Evolutionary conservation across 2,329 filamentous ascomycete species (phyloP).

Genomic region (Fusarium beomiforme): DNA sequence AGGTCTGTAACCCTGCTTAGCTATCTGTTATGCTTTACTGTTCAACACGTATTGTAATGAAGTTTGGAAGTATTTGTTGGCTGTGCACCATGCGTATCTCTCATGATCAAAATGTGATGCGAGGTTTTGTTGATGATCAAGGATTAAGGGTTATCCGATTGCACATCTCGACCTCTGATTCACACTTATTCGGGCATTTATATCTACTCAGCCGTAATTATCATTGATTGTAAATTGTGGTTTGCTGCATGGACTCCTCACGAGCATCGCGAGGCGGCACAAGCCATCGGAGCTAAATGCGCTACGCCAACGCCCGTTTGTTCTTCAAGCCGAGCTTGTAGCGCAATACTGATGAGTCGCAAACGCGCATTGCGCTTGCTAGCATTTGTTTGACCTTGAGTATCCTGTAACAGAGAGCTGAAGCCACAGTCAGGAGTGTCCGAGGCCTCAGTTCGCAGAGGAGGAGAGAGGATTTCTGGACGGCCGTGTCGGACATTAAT

Average conservation of each 20-base stretch:
- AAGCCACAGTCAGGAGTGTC: no score
- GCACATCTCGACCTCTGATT: background rate
- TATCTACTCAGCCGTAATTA: background rate
- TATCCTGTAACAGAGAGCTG: no score
- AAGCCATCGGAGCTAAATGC: background rate
- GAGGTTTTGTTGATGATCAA: background rate
- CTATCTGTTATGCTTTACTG: constrained; percentile 27
- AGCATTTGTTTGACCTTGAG: background rate
- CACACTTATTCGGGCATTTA: background rate
- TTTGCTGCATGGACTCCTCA: background rate
- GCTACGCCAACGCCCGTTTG: background rate
- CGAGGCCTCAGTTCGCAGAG: no score
- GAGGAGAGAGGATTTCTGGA: no score
- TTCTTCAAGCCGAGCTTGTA: background rate
- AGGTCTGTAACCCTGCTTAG: constrained; percentile 23
- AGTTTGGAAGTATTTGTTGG: background rate
- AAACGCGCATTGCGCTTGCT: background rate
- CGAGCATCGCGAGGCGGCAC: background rate
- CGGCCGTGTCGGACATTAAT: no score
- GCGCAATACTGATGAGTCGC: background rate
- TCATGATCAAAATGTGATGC: background rate
- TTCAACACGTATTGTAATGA: constrained; percentile 26
- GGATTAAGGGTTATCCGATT: background rate
- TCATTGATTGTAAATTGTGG: background rate
- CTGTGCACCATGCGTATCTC: background rate